Evolutionary conservation across 2,329 filamentous ascomycete genomes (phyloP).

Genomic region (Fusarium praegraminearum): DNA sequence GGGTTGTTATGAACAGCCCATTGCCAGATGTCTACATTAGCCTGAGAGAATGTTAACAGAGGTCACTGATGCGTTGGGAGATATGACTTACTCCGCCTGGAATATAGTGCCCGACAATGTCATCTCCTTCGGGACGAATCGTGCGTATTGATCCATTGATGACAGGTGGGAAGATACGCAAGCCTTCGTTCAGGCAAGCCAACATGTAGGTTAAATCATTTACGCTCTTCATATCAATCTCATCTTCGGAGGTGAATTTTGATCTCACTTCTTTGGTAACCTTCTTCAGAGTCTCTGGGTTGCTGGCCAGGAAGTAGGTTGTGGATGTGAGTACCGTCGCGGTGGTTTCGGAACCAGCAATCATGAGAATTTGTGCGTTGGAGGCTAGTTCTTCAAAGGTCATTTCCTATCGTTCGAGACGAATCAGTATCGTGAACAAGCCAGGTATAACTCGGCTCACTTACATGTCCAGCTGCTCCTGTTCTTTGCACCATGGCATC

Average conservation of each 20-base stretch:
- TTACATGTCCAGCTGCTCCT: neutral
- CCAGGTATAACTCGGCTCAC: fast-evolving
- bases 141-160: slow-evolving; percentile 21
- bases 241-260: slow-evolving; percentile 50
- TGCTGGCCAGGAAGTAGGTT: slow-evolving; percentile 48
- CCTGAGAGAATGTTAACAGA: neutral
- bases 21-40: slow-evolving; percentile 23
- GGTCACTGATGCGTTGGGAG: fast-evolving
- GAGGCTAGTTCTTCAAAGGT: neutral
- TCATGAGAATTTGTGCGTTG: slow-evolving; percentile 35
- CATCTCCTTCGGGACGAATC: slow-evolving; percentile 50
- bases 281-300: slow-evolving; percentile 35
- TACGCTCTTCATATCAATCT: slow-evolving; percentile 52
- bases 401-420: neutral
- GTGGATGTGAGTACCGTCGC: slow-evolving; percentile 49
- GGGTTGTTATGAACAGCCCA: slow-evolving; percentile 24
- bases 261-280: slow-evolving; percentile 56
- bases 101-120: slow-evolving; percentile 39
- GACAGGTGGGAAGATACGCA: slow-evolving; percentile 51
- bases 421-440: neutral
- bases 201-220: slow-evolving; percentile 44
- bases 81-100: slow-evolving; percentile 46
- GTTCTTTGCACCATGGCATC: neutral
- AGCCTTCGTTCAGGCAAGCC: slow-evolving; percentile 56
- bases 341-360: slow-evolving; percentile 53